Conservation (phyloP, 108 stramenopile species). For the Fragilaria radians region DNA sequence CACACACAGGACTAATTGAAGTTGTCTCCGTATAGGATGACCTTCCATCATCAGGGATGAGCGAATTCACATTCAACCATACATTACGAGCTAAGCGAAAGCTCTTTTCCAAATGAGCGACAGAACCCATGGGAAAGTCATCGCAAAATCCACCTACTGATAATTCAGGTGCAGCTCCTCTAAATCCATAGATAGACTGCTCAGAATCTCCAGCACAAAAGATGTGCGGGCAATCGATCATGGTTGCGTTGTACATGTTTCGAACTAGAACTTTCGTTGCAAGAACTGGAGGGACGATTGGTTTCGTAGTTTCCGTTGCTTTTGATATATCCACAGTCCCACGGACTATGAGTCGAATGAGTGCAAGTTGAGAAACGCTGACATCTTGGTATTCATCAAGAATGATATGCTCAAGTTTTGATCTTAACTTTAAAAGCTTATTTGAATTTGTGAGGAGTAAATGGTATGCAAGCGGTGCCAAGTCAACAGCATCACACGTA, state of each 20-base stretch:
- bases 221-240: conserved; percentile 31
- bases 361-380: conserved; percentile 42
- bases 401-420: conserved; percentile 39
- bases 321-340: conserved; percentile 22
- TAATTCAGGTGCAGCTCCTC: conserved; percentile 45
- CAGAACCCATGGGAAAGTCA: conserved; percentile 52
- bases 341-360: conserved; percentile 32
- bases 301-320: background rate
- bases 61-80: conserved; percentile 32
- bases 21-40: background rate
- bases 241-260: conserved; percentile 6
- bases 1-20: background rate
- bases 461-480: conserved; percentile 38
- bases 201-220: conserved; percentile 50
- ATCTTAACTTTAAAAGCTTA: conserved; percentile 24
- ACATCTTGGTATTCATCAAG: conserved; percentile 59
- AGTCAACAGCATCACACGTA: conserved; percentile 43
- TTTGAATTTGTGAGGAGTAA: conserved; percentile 22
- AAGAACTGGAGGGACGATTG: conserved; percentile 20
- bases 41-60: conserved; percentile 18
- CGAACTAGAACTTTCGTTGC: background rate
- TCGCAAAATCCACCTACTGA: conserved; percentile 39
- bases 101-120: conserved; percentile 33
- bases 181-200: conserved; percentile 55
- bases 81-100: conserved; percentile 46